Base-by-base conservation (phyloP, 208 protist species). In the Trichomonas vaginalis region DNA sequence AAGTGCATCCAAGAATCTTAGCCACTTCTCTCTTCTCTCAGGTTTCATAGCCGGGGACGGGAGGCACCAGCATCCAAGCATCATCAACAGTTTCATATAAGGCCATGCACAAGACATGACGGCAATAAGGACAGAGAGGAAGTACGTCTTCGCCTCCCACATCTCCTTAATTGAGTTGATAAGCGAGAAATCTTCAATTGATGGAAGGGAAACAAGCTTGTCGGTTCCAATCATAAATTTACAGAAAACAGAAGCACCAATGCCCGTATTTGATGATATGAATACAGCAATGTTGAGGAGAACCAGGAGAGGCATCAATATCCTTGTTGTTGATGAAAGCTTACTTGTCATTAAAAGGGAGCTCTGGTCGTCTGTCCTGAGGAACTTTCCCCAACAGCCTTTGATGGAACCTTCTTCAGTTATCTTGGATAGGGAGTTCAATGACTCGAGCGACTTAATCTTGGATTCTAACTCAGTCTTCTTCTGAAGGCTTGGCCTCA, bases 41-140 rank as follows among this genome's bases (percentile, higher is more conserved):
- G 97, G 96, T 15, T 97, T 46, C 40, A 98, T 96, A 15, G 98
- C 62, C 32, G 96, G 97, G 45, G 97, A 97, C 87, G 98, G 97
- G 0, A 98, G 42, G 14, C 98, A 96, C 97, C 97, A 98, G 42
- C 47, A 70, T 14, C 95, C 0, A 32, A 97, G 56, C 96, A 98
- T 95, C 82, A 98, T 87, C 39, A 97, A 27, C 12, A 99, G 97
- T 97, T 99, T 99, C 46, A 98, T 90, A 96, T 99, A 99, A 0
- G 98, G 98, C 97, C 98, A 99, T 32, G 97, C 87, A 10, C 98
- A 98, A 39, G 98, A 98, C 96, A 99, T 98, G 14, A 98, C 0
- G 14, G 98, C 97, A 35, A 99, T 97, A 70, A 98, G 96, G 3
- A 98, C 49, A 14, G 98, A 97, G 40, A 99, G 97, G 0, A 97